Evolutionary conservation across 441 rosid species (phyloP).

Genomic region (Sinapis alba): DNA sequence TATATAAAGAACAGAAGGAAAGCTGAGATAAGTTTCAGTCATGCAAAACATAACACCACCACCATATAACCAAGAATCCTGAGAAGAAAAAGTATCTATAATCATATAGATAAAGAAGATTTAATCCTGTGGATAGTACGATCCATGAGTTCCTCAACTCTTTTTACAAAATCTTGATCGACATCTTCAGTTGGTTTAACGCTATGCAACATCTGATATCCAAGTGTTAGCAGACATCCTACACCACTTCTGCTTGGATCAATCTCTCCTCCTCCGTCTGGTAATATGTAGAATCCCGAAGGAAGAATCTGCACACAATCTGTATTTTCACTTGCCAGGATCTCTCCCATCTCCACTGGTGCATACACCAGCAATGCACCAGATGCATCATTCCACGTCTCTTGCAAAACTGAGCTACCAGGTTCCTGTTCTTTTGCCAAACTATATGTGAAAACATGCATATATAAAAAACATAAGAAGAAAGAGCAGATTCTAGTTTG

Average conservation of each 20-base stretch:
- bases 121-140: conserved; percentile 65
- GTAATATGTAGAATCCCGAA: conserved; percentile 52
- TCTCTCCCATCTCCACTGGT: conserved; percentile 42
- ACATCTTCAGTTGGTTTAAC: conserved; percentile 65
- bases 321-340: conserved; percentile 38
- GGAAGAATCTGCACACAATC: conserved; percentile 46
- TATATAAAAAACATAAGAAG: not conserved
- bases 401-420: conserved; percentile 50
- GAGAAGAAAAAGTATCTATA: not conserved
- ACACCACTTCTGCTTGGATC: not conserved
- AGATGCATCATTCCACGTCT: conserved; percentile 51
- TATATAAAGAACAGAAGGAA: not conserved
- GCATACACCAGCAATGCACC: conserved; percentile 54
- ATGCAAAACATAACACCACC: not conserved
- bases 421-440: conserved; percentile 5
- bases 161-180: conserved; percentile 58
- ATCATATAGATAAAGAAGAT: not conserved
- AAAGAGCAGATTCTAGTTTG: not conserved
- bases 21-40: not conserved
- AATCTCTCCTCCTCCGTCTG: conserved; percentile 29
- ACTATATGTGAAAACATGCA: not conserved
- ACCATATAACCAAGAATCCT: not conserved
- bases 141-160: conserved; percentile 57
- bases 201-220: conserved; percentile 53
- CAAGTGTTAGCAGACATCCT: conserved; percentile 47